phyloP scores from a whole-genome alignment of 2,329 filamentous ascomycete species.

The Emmonsiellopsis sp. region DNA sequence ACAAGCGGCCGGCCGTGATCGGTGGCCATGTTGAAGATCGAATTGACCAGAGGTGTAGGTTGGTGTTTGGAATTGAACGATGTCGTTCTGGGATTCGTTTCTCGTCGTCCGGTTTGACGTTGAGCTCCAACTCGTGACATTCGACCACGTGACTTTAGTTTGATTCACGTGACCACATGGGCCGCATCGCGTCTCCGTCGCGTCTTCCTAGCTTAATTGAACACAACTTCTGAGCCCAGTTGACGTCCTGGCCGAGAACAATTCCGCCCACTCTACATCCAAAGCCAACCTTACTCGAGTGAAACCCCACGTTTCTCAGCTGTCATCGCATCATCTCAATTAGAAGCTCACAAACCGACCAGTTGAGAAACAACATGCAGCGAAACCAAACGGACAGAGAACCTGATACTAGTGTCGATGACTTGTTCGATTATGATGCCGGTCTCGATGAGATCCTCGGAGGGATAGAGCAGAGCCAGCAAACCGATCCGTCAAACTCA shows the following conservation, averaged over 20 bases:
- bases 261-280: neutral
- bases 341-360: too few species aligned
- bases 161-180: neutral
- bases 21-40: conserved; percentile 22
- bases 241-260: neutral
- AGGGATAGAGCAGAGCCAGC: conserved; percentile 23
- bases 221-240: neutral
- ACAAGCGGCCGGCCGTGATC: conserved; percentile 42
- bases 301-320: neutral
- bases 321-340: too few species aligned
- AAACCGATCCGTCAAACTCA: conserved; percentile 14
- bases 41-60: neutral
- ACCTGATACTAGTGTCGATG: conserved; percentile 36
- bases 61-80: neutral
- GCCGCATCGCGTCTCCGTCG: neutral
- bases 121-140: neutral
- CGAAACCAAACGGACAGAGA: too few species aligned
- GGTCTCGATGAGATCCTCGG: conserved; percentile 43
- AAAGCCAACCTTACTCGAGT: neutral
- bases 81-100: neutral
- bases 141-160: neutral
- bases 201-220: neutral
- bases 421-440: conserved; percentile 68
- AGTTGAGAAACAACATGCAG: too few species aligned
- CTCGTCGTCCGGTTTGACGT: neutral